phyloP scores from a whole-genome alignment of 345 rosid genomes.

The Brassica rapa region DNA sequence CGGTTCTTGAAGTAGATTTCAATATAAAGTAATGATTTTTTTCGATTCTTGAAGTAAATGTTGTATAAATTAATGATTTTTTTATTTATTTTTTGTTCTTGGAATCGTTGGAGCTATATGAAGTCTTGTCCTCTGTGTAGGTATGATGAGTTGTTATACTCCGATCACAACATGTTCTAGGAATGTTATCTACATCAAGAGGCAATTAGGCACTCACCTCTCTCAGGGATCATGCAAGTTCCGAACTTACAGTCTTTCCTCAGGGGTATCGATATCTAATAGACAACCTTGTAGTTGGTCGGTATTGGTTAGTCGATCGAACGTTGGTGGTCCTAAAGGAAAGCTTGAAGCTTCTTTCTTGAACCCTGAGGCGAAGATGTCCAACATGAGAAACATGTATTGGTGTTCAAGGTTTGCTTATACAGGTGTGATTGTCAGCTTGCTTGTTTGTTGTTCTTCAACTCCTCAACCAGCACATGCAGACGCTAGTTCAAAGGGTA shows the following conservation, averaged over 20 bases:
- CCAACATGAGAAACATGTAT: slow-evolving; percentile 45
- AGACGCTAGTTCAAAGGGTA: slow-evolving; percentile 52
- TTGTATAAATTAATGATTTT: too few relatives aligned
- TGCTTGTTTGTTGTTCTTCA: slow-evolving; percentile 72
- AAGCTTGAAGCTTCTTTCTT: slow-evolving; percentile 53
- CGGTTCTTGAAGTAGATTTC: too few relatives aligned
- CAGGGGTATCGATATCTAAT: slow-evolving; percentile 51
- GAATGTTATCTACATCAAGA: slow-evolving; percentile 51
- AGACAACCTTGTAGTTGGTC: slow-evolving; percentile 47
- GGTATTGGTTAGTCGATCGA: slow-evolving; percentile 44
- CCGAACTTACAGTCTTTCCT: slow-evolving; percentile 35
- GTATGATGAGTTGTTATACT: slow-evolving; percentile 53
- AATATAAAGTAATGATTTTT: too few relatives aligned
- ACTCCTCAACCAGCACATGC: slow-evolving; percentile 60
- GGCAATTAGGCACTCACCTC: slow-evolving; percentile 47
- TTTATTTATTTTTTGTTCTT: too few relatives aligned
- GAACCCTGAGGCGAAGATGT: slow-evolving; percentile 43
- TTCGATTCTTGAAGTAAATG: too few relatives aligned
- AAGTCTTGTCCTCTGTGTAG: slow-evolving; percentile 17
- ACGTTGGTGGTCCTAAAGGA: slow-evolving; percentile 41
- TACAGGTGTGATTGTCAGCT: slow-evolving; percentile 57
- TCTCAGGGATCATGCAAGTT: slow-evolving; percentile 47
- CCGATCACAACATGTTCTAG: slow-evolving; percentile 56
- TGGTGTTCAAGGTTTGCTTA: slow-evolving; percentile 54
- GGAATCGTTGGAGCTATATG: background rate